A percentile compares a stretch with the other conserved stretches of the same genome.
Conservation (phyloP, 305 asterid genomes). For the Fraxinus greggii region DNA sequence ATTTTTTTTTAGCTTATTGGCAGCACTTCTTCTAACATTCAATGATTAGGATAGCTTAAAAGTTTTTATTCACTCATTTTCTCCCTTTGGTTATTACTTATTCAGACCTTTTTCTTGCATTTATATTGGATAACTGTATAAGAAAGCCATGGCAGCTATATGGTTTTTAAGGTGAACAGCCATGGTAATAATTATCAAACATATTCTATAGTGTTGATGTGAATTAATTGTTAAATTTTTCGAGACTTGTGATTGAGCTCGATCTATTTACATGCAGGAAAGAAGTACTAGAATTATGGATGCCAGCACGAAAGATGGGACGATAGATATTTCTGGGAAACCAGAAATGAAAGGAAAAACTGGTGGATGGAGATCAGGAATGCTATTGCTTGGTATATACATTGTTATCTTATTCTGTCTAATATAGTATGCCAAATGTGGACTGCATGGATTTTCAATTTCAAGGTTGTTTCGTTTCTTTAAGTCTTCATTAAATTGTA, state of each 20-base stretch:
- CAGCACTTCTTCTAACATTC: constrained; percentile 40
- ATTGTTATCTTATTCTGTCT: not conserved
- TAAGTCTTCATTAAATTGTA: not conserved
- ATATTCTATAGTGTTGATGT: constrained; percentile 1
- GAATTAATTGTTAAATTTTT: not conserved
- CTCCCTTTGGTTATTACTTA: constrained; percentile 19
- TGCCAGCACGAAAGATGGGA: constrained; percentile 62
- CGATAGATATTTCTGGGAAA: constrained; percentile 50
- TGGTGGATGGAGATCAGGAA: constrained; percentile 84
- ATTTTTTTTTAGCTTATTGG: constrained; percentile 23
- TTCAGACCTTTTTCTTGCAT: constrained; percentile 26
- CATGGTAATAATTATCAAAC: constrained; percentile 37
- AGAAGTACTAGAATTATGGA: constrained; percentile 38
- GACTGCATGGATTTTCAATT: not conserved
- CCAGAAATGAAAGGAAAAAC: constrained; percentile 58
- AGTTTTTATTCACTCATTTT: constrained; percentile 6
- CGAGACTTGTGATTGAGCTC: constrained; percentile 5
- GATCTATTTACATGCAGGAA: constrained; percentile 48
- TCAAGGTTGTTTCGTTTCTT: not conserved
- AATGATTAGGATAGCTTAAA: constrained; percentile 40
- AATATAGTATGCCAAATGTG: not conserved
- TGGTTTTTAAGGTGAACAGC: constrained; percentile 22
- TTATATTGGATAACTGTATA: constrained; percentile 42
- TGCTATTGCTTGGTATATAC: constrained; percentile 58
- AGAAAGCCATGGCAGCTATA: constrained; percentile 23